A percentile compares a stretch with the other conserved stretches of the same genome.
Evolutionary conservation across 179 eudicot genomes (phyloP).

Genomic region (Pouteria campechiana): DNA sequence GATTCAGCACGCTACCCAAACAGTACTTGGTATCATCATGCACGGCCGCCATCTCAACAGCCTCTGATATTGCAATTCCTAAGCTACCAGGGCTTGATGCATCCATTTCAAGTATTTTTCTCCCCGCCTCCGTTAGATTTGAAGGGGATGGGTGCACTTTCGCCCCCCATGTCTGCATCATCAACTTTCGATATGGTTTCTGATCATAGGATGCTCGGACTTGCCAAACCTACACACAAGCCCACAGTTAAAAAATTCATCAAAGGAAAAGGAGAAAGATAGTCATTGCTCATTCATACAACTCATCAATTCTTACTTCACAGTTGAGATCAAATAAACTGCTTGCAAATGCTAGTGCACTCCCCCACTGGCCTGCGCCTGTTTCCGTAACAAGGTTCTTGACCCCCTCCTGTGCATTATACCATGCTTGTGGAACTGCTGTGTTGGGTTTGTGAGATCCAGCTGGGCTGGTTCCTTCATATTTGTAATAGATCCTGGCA

Average conservation of each 20-base stretch:
- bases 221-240: constrained; percentile 72
- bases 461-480: constrained; percentile 97
- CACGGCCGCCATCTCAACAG: constrained; percentile 74
- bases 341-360: constrained; percentile 87
- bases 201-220: constrained; percentile 95
- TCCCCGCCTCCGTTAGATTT: constrained; percentile 57
- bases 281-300: not conserved
- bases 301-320: constrained; percentile 42
- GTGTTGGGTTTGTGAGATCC: constrained; percentile 96
- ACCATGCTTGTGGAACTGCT: constrained; percentile 93
- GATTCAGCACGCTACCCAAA: constrained; percentile 93
- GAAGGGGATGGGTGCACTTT: constrained; percentile 95
- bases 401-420: constrained; percentile 75
- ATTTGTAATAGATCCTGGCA: constrained; percentile 87
- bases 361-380: constrained; percentile 99
- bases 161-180: constrained; percentile 99
- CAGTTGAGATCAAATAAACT: constrained; percentile 82
- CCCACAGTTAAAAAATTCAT: not conserved
- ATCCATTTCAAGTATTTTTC: constrained; percentile 50
- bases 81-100: constrained; percentile 85
- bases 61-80: constrained; percentile 97
- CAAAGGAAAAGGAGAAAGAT: not conserved
- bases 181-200: constrained; percentile 85
- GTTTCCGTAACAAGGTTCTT: constrained; percentile 91
- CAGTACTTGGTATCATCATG: constrained; percentile 80